Conservation (phyloP, 495 filamentous ascomycete genomes). For the Podospora sp. region DNA sequence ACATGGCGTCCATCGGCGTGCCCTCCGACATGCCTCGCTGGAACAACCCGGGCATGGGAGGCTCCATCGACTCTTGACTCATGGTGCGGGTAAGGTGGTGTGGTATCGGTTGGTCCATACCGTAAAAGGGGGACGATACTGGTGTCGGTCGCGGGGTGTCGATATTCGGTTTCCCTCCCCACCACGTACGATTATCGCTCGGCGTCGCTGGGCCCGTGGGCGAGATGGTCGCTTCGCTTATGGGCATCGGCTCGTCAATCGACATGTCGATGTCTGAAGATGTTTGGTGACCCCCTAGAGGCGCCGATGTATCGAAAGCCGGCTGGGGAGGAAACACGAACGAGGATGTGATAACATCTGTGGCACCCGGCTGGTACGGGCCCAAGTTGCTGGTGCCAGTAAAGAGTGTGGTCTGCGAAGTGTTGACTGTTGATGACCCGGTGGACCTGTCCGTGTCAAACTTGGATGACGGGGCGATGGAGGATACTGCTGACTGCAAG, state of each 20-base stretch:
- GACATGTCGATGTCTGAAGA: conserved; percentile 27
- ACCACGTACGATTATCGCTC: conserved; percentile 26
- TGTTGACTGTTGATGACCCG: conserved; percentile 31
- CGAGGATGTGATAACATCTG: conserved; percentile 10
- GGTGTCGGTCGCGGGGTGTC: conserved; percentile 26
- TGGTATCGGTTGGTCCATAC: conserved; percentile 12
- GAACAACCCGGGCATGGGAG: conserved; percentile 19
- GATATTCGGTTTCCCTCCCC: conserved; percentile 21
- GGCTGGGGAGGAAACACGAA: conserved; percentile 27
- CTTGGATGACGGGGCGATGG: conserved; percentile 29
- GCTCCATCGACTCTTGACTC: conserved; percentile 33
- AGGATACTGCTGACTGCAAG: conserved; percentile 29
- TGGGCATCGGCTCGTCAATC: conserved; percentile 28
- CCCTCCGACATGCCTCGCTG: conserved; percentile 20
- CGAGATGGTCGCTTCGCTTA: conserved; percentile 16
- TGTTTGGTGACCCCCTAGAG: conserved; percentile 9
- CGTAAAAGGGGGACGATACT: conserved; percentile 25
- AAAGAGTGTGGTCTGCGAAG: conserved; percentile 35
- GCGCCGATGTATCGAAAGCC: conserved; percentile 14
- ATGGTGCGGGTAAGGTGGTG: conserved; percentile 29
- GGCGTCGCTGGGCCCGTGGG: conserved; percentile 17
- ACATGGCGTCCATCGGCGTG: conserved; percentile 17
- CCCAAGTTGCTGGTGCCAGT: conserved; percentile 11
- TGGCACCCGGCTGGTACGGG: conserved; percentile 16
- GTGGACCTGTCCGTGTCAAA: conserved; percentile 26